Evolutionary conservation across 148 eudicot species (phyloP).

Genomic region (Salicornia ramosissima): DNA sequence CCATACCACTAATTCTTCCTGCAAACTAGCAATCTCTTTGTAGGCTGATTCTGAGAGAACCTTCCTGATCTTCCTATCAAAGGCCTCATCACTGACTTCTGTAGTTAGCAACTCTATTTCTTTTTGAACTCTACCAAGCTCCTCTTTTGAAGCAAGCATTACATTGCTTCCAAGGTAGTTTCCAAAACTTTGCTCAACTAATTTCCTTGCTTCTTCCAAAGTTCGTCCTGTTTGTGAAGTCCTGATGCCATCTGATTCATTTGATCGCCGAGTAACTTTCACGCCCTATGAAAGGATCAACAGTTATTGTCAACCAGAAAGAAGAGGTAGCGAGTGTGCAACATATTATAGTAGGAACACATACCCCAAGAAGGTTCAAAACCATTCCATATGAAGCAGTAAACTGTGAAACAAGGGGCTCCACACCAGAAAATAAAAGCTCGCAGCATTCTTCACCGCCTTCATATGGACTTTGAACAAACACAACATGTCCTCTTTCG

Average conservation of each 20-base stretch:
- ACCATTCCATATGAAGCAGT: slow-evolving; percentile 99
- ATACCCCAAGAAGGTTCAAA: slow-evolving; percentile 92
- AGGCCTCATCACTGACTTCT: slow-evolving; percentile 82
- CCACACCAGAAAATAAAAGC: slow-evolving; percentile 79
- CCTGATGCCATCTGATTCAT: slow-evolving; percentile 49
- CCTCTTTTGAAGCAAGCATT: slow-evolving; percentile 93
- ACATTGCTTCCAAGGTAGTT: slow-evolving; percentile 98
- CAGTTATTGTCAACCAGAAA: slow-evolving; percentile 6
- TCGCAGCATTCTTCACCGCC: slow-evolving; percentile 95
- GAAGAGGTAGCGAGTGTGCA: slow-evolving; percentile 9
- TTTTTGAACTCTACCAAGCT: slow-evolving; percentile 66
- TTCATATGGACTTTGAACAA: slow-evolving; percentile 84
- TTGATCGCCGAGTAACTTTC: slow-evolving; percentile 60
- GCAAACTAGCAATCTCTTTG: slow-evolving; percentile 75
- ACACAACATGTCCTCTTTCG: slow-evolving; percentile 85
- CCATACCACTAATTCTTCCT: slow-evolving; percentile 76
- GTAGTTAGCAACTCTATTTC: slow-evolving; percentile 63
- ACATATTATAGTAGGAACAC: slow-evolving; percentile 21
- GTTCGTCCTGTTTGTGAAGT: slow-evolving; percentile 63
- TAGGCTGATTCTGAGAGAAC: slow-evolving; percentile 62
- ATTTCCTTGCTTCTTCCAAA: slow-evolving; percentile 92
- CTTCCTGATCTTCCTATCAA: slow-evolving; percentile 68
- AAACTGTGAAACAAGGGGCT: slow-evolving; percentile 97
- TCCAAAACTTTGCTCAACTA: slow-evolving; percentile 97
- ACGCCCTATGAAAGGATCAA: slow-evolving; percentile 57